Percentiles rank a stretch among this genome's conserved stretches.
Evolutionary conservation across 495 filamentous ascomycete species (phyloP).

Genomic region (Lophium mytilinum): DNA sequence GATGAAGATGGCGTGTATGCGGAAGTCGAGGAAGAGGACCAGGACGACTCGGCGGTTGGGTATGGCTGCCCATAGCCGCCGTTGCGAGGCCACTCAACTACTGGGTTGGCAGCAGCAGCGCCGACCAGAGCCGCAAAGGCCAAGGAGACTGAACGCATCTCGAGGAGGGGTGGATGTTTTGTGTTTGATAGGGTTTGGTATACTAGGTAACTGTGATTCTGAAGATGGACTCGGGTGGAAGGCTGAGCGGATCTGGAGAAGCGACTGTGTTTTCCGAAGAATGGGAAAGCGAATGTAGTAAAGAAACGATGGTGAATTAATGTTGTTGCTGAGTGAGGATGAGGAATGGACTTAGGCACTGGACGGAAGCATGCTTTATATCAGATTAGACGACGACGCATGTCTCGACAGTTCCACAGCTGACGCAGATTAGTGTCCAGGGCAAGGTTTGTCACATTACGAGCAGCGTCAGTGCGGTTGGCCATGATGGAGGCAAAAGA

Average conservation of each 20-base stretch:
- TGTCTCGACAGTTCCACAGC: constrained; percentile 12
- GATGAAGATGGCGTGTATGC: background rate
- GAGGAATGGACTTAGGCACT: constrained; percentile 4
- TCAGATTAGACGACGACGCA: background rate
- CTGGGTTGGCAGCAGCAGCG: constrained; percentile 18
- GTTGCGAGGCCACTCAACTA: constrained; percentile 6
- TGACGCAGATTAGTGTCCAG: constrained; percentile 2
- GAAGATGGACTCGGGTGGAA: constrained; percentile 9
- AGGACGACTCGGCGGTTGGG: background rate
- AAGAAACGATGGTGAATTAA: constrained; percentile 15
- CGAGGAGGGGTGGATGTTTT: constrained; percentile 2
- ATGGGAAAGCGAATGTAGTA: constrained; percentile 16
- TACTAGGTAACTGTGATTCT: constrained; percentile 12
- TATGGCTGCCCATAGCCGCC: background rate
- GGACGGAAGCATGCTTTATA: constrained; percentile 8
- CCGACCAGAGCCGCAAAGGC: constrained; percentile 18
- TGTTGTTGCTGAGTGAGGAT: background rate
- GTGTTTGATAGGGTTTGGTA: background rate
- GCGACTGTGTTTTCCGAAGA: constrained; percentile 14
- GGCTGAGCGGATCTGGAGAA: constrained; percentile 4
- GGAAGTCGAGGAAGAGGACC: background rate
- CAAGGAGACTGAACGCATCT: constrained; percentile 16
- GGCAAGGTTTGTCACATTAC: constrained; percentile 12
- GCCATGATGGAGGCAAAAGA: constrained; percentile 6
- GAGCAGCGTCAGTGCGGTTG: constrained; percentile 6